Percentiles rank a stretch among this genome's conserved stretches.
Conservation (phyloP, 495 filamentous ascomycete genomes). For the Bacidia gigantensis region DNA sequence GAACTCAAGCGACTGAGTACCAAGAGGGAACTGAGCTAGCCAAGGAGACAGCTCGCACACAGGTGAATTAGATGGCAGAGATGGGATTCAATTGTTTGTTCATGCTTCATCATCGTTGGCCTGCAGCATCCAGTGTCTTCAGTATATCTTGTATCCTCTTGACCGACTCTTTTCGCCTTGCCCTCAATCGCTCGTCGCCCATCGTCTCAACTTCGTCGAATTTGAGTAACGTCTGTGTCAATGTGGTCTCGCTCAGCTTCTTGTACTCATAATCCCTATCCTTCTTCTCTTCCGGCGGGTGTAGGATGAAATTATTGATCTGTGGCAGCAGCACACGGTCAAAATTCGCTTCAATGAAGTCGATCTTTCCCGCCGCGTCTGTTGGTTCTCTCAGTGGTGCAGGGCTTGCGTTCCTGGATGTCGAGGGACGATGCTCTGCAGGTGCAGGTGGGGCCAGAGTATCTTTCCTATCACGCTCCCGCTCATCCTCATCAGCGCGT, state of each 20-base stretch:
- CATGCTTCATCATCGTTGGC: not conserved
- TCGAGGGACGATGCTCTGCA: not conserved
- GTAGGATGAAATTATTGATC: constrained; percentile 46
- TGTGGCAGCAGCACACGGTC: constrained; percentile 50
- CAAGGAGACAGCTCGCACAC: too few relatives aligned
- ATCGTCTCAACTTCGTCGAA: constrained; percentile 70
- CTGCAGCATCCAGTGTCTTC: constrained; percentile 3
- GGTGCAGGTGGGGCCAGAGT: constrained; percentile 12
- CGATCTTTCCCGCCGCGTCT: constrained; percentile 55
- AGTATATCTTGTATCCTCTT: constrained; percentile 18
- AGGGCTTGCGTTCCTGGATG: constrained; percentile 18
- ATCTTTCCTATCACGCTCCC: constrained; percentile 14
- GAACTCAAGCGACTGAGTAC: too few relatives aligned
- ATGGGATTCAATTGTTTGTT: too few relatives aligned
- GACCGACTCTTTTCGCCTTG: constrained; percentile 60
- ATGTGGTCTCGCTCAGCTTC: constrained; percentile 66
- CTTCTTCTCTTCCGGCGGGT: constrained; percentile 56
- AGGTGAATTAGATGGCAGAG: too few relatives aligned
- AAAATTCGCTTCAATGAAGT: constrained; percentile 52
- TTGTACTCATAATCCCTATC: constrained; percentile 65
- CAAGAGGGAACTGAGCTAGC: too few relatives aligned
- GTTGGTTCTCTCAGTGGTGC: constrained; percentile 28
- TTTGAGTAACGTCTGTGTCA: constrained; percentile 74
- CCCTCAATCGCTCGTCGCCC: constrained; percentile 44
- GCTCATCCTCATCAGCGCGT: constrained; percentile 2